Base-by-base conservation (phyloP, 345 rosid genomes). In the Erodium maritimum region DNA sequence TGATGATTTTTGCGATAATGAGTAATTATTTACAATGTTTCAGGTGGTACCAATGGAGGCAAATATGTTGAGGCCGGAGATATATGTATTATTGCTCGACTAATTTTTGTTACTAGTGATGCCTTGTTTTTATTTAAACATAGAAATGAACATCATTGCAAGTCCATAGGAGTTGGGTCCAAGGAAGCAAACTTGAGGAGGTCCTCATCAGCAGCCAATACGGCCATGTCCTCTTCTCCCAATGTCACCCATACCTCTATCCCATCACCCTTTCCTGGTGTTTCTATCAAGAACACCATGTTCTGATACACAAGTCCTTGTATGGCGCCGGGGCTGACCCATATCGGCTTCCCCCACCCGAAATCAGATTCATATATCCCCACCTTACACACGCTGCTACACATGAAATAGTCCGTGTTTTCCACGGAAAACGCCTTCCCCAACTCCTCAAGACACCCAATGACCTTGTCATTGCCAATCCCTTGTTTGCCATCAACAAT, bases 321-420 rank as follows among this genome's bases (percentile, higher is more conserved):
- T 0, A 52, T 1, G 21, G 59, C 57, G 17, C 24, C 20, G 0
- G 23, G 5, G 23, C 51, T 46, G 11, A 19, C 64, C 78, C 74
- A 68, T 3, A 13, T 19, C 5, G 71, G 77, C 69, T 59, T 73
- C 24, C 75, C 71, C 71, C 69, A 65, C 21, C 77, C 73, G 25
- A 76, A 69, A 55, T 67, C 73, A 57, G 71, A 51, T 22, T 69
- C 70, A 51, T 67, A 70, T 4, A 62, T 19, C 1, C 71, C 73
- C 21, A 65, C 11, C 5, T 60, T 65, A 24, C 65, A 60, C 66
- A 57, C 61, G 59, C 80, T 69, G 25, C 46, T 63, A n/a, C 59
- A 72, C 4, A 53, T 60, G 61, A 73, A 58, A 14, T 55, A 42
- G 50, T 69, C 71, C 2, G 46, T 23, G 19, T 19, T 64, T 21